Evolutionary conservation across 345 rosid genomes (phyloP), one percentile per base, ranked within the genome.

Genomic region (Arabidopsis arenosa): DNA sequence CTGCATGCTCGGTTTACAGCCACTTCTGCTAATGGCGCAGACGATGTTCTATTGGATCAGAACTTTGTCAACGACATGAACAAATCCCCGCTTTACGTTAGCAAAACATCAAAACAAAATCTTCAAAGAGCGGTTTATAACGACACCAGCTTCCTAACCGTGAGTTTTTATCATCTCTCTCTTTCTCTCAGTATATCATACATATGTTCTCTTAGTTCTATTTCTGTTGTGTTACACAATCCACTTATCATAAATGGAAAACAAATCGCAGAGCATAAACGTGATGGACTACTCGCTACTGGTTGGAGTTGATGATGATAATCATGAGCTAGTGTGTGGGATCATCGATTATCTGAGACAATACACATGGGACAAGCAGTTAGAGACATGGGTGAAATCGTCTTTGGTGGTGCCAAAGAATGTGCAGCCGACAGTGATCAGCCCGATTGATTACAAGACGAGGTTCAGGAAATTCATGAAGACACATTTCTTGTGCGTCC

Each of bases 231-330:
- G 28, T 49, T 65, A 55, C 26, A 41, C 40, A 44, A 45, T 21
- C 49, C 13, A 37, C 32, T 26, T 7, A 44, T 65, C 35, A 0
- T 49, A 30, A 63, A 51, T 17, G 63, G 44, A 28, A 44, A 66
- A 63, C 57, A 17, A 68, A 74, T 74, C 63, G 80, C 91, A 95
- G 98, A 84, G 85, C 5, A 85, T 90, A 71, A 91, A 95, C 61
- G 99, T 95, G 68, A 95, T 95, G 98, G 99, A 95, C 79, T 95
- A 95, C 80, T 95, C 98, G 10, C 75, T 93, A 61, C 90, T 95
- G 63, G 94, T 93, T 68, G 98, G 94, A 65, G 97, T 95, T 35
- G 99, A 95, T 52, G 74, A 72, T 6, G 80, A 87, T 80, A 73
- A 74, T 37, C 86, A 40, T 28, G 93, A 87, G 82, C 97, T 93